Evolutionary conservation across 2,329 filamentous ascomycete species (phyloP).

Genomic region (Aspergillus aculeatinus): DNA sequence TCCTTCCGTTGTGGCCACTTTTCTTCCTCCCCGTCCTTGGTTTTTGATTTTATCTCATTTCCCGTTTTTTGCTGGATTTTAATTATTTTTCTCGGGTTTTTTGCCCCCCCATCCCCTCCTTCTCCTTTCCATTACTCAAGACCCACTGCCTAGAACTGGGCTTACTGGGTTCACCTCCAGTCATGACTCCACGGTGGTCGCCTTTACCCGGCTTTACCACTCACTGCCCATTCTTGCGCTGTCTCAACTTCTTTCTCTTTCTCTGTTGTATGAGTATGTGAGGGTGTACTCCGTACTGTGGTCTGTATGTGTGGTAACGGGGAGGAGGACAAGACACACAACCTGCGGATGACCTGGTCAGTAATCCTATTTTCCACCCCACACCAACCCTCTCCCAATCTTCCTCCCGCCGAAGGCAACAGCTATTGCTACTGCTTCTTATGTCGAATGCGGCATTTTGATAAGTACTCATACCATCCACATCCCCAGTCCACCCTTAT

Average conservation of each 20-base stretch:
- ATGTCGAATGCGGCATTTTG: not conserved
- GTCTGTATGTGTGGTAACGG: not conserved
- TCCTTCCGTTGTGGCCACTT: constrained; percentile 3
- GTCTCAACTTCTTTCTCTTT: no score
- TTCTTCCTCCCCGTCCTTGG: not conserved
- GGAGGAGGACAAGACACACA: not conserved
- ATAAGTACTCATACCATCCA: not conserved
- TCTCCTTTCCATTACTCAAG: not conserved
- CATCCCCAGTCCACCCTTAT: not conserved
- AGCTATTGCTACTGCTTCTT: not conserved
- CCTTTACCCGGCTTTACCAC: not conserved
- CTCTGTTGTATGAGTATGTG: no score
- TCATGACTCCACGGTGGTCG: not conserved
- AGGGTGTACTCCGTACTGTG: no score
- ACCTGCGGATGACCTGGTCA: not conserved
- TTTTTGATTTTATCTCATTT: not conserved
- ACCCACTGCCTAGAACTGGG: not conserved
- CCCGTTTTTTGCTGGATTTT: not conserved
- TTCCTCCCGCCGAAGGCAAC: not conserved
- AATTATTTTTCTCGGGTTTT: not conserved
- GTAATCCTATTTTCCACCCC: not conserved
- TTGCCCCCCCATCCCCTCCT: not conserved
- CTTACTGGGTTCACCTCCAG: not conserved
- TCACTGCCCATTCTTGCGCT: no score
- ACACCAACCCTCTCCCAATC: not conserved